phyloP scores from a whole-genome alignment of 73 alveolate species.

The Paramecium primaurelia region DNA sequence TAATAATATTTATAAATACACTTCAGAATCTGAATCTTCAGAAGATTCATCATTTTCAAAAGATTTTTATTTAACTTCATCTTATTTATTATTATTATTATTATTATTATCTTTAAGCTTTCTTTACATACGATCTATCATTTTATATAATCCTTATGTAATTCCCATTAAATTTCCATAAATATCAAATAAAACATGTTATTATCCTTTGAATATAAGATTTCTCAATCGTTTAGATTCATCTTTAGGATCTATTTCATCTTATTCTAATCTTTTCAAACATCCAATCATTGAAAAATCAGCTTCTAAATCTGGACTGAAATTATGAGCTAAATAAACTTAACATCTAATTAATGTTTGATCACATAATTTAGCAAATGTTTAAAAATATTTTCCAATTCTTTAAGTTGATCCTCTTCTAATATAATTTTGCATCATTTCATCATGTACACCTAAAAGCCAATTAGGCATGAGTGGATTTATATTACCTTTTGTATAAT shows the following conservation, averaged over 20 bases:
- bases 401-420: constrained; percentile 25
- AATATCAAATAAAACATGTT: background rate
- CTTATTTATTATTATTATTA: background rate
- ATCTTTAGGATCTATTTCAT: background rate
- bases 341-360: background rate
- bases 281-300: constrained; percentile 17
- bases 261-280: background rate
- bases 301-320: background rate
- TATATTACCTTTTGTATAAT: background rate
- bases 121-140: background rate
- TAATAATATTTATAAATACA: background rate
- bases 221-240: background rate
- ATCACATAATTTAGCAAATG: background rate
- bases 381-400: constrained; percentile 22
- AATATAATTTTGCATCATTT: constrained; percentile 17
- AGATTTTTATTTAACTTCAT: background rate
- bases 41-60: background rate
- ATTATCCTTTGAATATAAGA: background rate
- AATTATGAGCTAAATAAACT: constrained; percentile 11
- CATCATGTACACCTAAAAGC: background rate
- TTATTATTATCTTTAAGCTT: background rate
- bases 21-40: background rate
- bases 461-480: constrained; percentile 13
- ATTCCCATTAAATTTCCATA: constrained; percentile 5
- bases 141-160: background rate